A percentile compares a stretch with the other conserved stretches of the same genome.
These are phyloP conservation scores for Erysimum cheiranthoides DNA, from an alignment of 345 rosid genomes.

Conservation along the genomic window DNA sequence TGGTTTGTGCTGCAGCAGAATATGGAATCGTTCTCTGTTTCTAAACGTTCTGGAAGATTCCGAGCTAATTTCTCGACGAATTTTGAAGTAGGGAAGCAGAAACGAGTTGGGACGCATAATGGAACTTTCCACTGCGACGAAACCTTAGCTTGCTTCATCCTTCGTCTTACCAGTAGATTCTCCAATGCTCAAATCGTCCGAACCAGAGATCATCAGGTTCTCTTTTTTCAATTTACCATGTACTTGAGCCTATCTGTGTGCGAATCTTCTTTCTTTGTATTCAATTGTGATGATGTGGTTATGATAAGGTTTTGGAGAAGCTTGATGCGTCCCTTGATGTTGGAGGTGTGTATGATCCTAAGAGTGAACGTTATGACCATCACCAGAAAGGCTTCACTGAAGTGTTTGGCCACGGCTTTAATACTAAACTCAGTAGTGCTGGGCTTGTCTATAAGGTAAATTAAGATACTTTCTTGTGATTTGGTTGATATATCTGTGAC, in stretches of 20 bases:
- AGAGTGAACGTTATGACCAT: conserved; percentile 71
- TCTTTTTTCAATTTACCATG: not conserved
- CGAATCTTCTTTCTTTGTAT: not conserved
- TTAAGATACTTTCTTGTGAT: conserved; percentile 12
- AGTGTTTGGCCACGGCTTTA: conserved; percentile 84
- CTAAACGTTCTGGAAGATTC: conserved; percentile 32
- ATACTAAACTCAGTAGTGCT: conserved; percentile 85
- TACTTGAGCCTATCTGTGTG: not conserved
- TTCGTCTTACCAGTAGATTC: conserved; percentile 80
- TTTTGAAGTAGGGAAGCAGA: conserved; percentile 21
- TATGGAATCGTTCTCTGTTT: conserved; percentile 39
- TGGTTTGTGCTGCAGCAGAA: conserved; percentile 27
- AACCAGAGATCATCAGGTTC: conserved; percentile 76
- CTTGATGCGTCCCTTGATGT: conserved; percentile 92
- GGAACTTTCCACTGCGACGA: conserved; percentile 94
- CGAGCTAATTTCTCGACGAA: conserved; percentile 40
- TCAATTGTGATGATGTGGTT: conserved; percentile 25
- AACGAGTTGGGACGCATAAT: conserved; percentile 84
- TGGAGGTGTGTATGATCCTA: conserved; percentile 82
- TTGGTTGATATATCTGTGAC: not conserved
- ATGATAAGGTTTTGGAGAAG: conserved; percentile 66
- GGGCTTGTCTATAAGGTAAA: conserved; percentile 85
- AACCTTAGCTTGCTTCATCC: conserved; percentile 91
- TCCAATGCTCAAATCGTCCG: conserved; percentile 72
- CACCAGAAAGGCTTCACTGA: conserved; percentile 83